Base-by-base conservation (phyloP, 1,139 yeast species). In the Diutina sp. region DNA sequence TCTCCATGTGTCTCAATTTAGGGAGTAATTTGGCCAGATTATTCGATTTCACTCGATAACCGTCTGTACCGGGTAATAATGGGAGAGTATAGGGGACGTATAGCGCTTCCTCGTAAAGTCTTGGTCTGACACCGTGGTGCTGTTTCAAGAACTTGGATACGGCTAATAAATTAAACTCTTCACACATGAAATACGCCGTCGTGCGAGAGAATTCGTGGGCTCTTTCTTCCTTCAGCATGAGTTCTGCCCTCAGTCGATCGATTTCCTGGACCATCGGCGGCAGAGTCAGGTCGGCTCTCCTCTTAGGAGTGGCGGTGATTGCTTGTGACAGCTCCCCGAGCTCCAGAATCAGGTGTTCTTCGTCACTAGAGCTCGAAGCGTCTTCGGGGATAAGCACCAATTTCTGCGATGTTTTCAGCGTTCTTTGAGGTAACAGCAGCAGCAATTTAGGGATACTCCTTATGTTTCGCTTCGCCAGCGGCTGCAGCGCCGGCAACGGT, bases 1-100 rank as follows among this genome's bases (percentile, higher is more conserved):
- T 82, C 66, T 90, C 97, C 82, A 90, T 79, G 69, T 67, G 79
- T 66, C 68, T 82, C 70, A 73, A 86, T 68, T 73, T 91, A 69
- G 69, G 88, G 73, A 66, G 78, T 67, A 69, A 74, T 69, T 83
- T 85, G 29, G 83, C 83, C 2, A 89, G 77, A 56, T 87, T 82
- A 63, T 90, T 89, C 5, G 96, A 87, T 66, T 83, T 85, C 8
- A 91, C 87, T 57, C 98, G 73, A 61, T 81, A 86, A 0, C 96
- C 96, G 61, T 87, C 91, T 56, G 80, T 82, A 1, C 98, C 98
- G 0, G 97, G 95, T 3, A 90, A 72, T 44, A 93, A 72, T 0
- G 99, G 99, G 54, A 93, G 73, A 29, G 90, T 80, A 64, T 93
- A 93, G 0, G 97, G 96, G 2, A 90, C 93, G 66, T 90, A 93